phyloP scores from a whole-genome alignment of 2,329 filamentous ascomycete species.

The Polytolypa hystricis region DNA sequence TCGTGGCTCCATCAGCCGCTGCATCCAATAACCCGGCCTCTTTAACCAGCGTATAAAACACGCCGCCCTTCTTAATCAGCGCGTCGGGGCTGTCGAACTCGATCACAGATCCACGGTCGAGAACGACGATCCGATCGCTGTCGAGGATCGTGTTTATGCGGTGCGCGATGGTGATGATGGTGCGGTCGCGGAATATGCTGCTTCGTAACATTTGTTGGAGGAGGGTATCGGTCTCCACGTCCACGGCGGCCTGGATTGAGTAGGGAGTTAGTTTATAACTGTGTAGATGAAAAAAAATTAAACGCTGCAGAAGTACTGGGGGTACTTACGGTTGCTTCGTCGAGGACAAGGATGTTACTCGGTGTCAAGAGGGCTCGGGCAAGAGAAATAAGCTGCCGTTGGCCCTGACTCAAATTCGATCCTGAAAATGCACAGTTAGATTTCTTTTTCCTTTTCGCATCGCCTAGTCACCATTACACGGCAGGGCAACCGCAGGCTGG shows the following conservation, averaged over 20 bases:
- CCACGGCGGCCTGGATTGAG: conserved; percentile 49
- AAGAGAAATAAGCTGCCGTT: conserved; percentile 85
- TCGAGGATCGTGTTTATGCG: conserved; percentile 94
- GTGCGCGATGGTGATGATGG: conserved; percentile 97
- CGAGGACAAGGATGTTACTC: conserved; percentile 91
- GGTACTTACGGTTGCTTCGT: conserved; percentile 72
- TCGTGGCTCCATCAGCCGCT: conserved; percentile 19
- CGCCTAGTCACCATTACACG: too few relatives aligned
- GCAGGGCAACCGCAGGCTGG: background rate
- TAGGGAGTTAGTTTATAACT: background rate
- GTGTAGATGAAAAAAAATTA: conserved; percentile 6
- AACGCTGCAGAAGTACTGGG: too few relatives aligned
- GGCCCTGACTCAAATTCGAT: conserved; percentile 89
- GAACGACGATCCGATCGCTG: conserved; percentile 80
- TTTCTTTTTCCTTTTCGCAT: too few relatives aligned
- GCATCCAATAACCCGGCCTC: conserved; percentile 65
- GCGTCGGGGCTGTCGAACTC: conserved; percentile 84
- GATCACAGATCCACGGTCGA: conserved; percentile 78
- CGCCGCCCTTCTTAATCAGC: conserved; percentile 61
- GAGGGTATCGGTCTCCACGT: conserved; percentile 56
- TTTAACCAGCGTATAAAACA: conserved; percentile 84
- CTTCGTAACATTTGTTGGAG: conserved; percentile 53
- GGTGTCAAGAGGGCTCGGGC: conserved; percentile 89
- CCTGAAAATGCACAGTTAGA: too few relatives aligned
- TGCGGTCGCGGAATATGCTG: conserved; percentile 71